phyloP scores from a whole-genome alignment of 257 asterid genomes.

The Solanum neorickii region DNA sequence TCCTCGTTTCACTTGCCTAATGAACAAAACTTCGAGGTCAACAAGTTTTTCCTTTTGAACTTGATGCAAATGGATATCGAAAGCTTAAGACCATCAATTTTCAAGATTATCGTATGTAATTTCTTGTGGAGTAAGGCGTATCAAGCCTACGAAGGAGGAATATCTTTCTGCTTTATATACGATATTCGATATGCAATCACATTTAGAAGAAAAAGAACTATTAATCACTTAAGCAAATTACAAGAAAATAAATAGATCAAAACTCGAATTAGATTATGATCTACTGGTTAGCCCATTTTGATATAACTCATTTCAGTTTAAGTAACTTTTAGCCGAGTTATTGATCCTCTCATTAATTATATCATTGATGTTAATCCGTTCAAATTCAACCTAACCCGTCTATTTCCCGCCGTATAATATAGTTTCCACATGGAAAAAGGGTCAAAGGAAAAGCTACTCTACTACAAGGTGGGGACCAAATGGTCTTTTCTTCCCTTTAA shows the following conservation, averaged over 20 bases:
- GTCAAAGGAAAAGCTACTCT: neutral
- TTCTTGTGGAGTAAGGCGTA: neutral
- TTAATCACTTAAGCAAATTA: neutral
- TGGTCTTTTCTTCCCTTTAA: neutral
- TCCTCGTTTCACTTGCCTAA: neutral
- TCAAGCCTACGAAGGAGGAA: neutral
- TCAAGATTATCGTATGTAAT: neutral
- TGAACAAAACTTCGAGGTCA: neutral
- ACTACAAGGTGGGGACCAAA: neutral
- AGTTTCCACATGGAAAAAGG: neutral
- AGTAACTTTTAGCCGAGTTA: neutral
- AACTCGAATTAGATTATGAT: neutral
- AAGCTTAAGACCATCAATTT: neutral
- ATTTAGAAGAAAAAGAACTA: neutral
- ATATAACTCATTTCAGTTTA: accelerated
- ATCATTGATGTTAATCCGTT: accelerated
- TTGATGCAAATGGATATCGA: neutral
- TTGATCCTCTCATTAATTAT: neutral
- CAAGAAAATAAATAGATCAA: neutral
- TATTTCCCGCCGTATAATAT: neutral
- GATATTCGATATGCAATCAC: neutral
- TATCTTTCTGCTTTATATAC: too few species aligned
- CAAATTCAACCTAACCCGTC: neutral
- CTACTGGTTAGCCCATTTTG: neutral
- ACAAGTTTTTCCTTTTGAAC: neutral